Base-by-base conservation (phyloP, 2,329 filamentous ascomycete species). In the Exophiala sp. region DNA sequence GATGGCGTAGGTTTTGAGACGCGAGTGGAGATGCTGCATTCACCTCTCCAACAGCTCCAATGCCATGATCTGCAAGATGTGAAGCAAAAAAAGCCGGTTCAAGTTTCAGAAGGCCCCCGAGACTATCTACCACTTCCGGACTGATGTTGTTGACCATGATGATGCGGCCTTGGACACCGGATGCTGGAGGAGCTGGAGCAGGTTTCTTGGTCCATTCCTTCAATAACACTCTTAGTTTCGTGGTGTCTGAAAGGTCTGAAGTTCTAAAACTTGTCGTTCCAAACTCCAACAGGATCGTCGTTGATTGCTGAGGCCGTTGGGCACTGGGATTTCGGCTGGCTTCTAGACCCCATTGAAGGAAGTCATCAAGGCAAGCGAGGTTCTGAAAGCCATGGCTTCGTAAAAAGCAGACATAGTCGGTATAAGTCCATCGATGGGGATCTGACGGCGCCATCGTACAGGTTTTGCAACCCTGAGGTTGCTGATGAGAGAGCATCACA, bases 351-450 rank as follows among this genome's bases (percentile, higher is more conserved):
- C 56, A 58, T 32, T 51, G 50, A 27, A 58, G 53, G 40, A 47
- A 58, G 27, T 54, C 56, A 40, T 58, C 53, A 16, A 58, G 45
- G 18, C 48, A 47, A 24, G 50, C 46, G 24, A 58, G 53, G 40
- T 58, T 58, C 46, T 56, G 56, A 50, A 56, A 58, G 7, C 56
- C 56, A 48, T 58, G 56, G n/a, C 53, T 53, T 13, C 53, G 44
- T 2, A 58, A 27, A 30, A 58, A 58, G 43, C 56, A 58, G 16
- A 56, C 56, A 34, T 58, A 58, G 41, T 58, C 56, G 29, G 56
- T 56, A 40, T 54, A 58, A 8, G 56, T 58, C 56, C 56, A 58
- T 18, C 46, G 53, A 23, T 51, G 46, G 16, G 56, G 53, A 52
- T 58, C 56, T 37, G 53, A 32, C 32, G 56, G 56, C 40, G 56